A percentile compares a stretch with the other conserved stretches of the same genome.
phyloP scores from a whole-genome alignment of 176 grass and related monocot genomes.

The Aegilops tauschii region DNA sequence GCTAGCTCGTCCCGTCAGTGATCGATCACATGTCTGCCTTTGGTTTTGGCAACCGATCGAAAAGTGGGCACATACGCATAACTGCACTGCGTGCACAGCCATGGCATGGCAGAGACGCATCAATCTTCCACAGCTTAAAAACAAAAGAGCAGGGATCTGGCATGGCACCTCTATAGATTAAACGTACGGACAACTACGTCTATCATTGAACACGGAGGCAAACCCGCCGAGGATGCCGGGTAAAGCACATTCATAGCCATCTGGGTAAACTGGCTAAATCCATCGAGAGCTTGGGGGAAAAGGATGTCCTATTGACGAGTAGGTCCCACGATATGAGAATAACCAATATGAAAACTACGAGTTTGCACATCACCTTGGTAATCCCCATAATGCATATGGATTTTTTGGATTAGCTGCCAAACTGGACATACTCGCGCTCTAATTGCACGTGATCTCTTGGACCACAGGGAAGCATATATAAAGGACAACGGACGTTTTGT shows the following conservation, averaged over 20 bases:
- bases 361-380: no score
- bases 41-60: slow-evolving; percentile 26
- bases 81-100: slow-evolving; percentile 3
- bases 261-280: no score
- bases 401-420: slow-evolving; percentile 10
- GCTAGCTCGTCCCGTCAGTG: slow-evolving; percentile 5
- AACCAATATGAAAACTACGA: no score
- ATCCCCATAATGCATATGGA: background rate
- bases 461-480: background rate
- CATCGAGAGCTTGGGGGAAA: no score
- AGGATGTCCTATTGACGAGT: no score
- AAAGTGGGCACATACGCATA: background rate
- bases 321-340: no score
- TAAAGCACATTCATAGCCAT: no score
- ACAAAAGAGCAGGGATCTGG: background rate
- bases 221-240: background rate
- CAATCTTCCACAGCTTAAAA: slow-evolving; percentile 6
- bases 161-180: background rate
- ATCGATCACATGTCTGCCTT: slow-evolving; percentile 43
- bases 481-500: background rate
- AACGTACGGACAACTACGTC: background rate
- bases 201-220: background rate
- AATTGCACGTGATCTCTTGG: slow-evolving; percentile 14
- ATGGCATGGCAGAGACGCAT: slow-evolving; percentile 10
- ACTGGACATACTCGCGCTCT: background rate